Percentiles rank a stretch among this genome's conserved stretches.
phyloP scores from a whole-genome alignment of 176 grass and related monocot species.

The Stipa capillata region DNA sequence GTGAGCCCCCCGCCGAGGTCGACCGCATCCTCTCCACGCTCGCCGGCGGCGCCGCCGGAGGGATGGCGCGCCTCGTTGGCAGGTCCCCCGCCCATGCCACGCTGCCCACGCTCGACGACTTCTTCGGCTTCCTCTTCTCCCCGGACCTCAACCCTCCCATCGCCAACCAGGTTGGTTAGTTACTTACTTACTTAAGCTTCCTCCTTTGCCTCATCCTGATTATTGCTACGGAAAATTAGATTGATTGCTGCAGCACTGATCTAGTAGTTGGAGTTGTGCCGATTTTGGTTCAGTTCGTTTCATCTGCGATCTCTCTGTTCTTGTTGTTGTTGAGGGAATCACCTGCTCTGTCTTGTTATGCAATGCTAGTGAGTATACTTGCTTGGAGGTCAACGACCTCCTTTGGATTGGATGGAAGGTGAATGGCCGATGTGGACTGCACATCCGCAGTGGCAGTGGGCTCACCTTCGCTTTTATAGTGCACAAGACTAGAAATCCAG shows the following conservation, averaged over 20 bases:
- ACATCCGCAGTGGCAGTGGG: neutral
- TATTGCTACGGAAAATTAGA: neutral
- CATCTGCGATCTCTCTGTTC: too few relatives aligned
- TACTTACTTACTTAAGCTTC: neutral
- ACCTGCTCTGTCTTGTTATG: too few relatives aligned
- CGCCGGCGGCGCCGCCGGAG: neutral
- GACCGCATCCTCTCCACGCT: conserved; percentile 33
- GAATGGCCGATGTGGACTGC: neutral
- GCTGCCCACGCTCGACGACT: conserved; percentile 43
- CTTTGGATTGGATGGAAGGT: neutral
- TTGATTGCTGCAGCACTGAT: neutral
- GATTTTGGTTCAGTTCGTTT: too few relatives aligned
- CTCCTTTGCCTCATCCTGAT: neutral
- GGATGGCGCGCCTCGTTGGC: conserved; percentile 28
- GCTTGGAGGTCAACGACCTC: neutral
- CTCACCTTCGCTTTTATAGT: neutral
- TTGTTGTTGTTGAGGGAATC: too few relatives aligned
- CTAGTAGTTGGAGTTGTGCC: too few relatives aligned
- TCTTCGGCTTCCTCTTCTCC: conserved; percentile 66
- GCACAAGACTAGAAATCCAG: neutral
- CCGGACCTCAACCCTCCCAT: conserved; percentile 66
- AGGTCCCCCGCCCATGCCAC: neutral
- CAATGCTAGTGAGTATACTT: too few relatives aligned
- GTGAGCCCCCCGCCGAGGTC: conserved; percentile 33
- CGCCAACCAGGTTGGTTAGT: neutral